Conservation (phyloP, 805 yeast species). For the Jamesozyma lodderae region DNA sequence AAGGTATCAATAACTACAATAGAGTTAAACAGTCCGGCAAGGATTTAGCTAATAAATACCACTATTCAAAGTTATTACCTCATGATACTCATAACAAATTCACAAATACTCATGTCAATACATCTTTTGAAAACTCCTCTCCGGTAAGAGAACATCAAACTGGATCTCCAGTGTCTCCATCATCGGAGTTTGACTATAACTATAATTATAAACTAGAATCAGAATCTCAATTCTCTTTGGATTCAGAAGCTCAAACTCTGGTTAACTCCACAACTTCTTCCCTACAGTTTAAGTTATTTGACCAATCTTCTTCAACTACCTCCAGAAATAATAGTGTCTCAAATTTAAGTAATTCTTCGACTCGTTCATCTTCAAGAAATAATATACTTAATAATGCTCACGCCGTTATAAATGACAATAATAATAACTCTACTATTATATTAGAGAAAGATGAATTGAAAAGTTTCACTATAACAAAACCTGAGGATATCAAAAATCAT, state of each 20-base stretch:
- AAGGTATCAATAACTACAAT: slow-evolving; percentile 9
- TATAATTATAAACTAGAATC: no score
- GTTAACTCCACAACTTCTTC: slow-evolving; percentile 6
- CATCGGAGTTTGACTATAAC: no score
- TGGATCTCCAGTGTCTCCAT: not conserved
- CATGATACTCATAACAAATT: not conserved
- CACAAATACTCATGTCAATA: not conserved
- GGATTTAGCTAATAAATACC: slow-evolving; percentile 7
- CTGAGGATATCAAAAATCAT: no score
- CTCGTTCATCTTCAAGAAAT: slow-evolving; percentile 4
- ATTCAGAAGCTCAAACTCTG: slow-evolving; percentile 16
- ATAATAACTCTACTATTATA: no score
- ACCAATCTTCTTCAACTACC: not conserved
- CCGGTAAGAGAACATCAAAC: not conserved
- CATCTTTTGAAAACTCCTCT: not conserved
- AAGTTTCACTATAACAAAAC: not conserved
- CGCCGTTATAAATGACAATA: no score
- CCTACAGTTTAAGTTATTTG: not conserved
- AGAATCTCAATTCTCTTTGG: slow-evolving; percentile 12
- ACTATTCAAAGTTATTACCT: no score
- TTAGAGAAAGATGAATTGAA: not conserved
- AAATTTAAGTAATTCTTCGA: not conserved
- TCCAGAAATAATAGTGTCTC: not conserved
- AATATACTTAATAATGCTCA: not conserved
- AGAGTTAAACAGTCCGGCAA: slow-evolving; percentile 10